Percentiles rank a stretch among this genome's conserved stretches.
Evolutionary conservation across 495 filamentous ascomycete species (phyloP).

Genomic region (Tuber umbilicatum): DNA sequence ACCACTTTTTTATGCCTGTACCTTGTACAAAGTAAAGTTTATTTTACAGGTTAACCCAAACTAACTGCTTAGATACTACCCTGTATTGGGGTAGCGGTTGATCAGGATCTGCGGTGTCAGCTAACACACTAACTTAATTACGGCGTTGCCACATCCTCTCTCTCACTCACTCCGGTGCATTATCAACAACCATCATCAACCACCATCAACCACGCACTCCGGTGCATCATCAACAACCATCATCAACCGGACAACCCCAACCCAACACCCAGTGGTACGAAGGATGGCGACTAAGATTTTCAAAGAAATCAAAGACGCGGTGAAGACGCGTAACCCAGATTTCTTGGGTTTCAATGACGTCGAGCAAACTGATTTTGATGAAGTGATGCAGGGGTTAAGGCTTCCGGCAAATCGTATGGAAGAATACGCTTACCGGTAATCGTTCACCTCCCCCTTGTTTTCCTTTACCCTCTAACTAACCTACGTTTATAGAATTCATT

Average conservation of each 20-base stretch:
- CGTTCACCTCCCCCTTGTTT: neutral
- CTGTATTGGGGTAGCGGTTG: too few species aligned
- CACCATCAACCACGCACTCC: neutral
- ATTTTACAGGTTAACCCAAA: too few species aligned
- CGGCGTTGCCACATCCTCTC: neutral
- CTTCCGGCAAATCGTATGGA: neutral
- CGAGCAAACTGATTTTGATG: neutral
- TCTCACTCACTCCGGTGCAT: neutral
- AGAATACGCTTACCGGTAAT: neutral
- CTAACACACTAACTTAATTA: neutral
- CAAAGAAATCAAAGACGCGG: neutral
- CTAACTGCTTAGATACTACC: too few species aligned
- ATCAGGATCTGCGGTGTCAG: neutral
- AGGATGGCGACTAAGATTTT: neutral
- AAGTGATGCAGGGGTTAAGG: neutral
- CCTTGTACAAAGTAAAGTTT: too few species aligned
- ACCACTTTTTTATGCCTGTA: too few species aligned
- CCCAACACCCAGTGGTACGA: neutral
- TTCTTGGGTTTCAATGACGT: neutral
- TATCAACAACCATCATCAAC: neutral
- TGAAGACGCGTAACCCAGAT: neutral
- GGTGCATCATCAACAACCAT: neutral
- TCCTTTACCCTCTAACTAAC: neutral
- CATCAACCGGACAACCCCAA: neutral
- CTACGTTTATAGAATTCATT: neutral